A percentile compares a stretch with the other conserved stretches of the same genome.
Evolutionary conservation across 1,284 basidiomycete species (phyloP).

Genomic region (Microstroma glucosiphilum): DNA sequence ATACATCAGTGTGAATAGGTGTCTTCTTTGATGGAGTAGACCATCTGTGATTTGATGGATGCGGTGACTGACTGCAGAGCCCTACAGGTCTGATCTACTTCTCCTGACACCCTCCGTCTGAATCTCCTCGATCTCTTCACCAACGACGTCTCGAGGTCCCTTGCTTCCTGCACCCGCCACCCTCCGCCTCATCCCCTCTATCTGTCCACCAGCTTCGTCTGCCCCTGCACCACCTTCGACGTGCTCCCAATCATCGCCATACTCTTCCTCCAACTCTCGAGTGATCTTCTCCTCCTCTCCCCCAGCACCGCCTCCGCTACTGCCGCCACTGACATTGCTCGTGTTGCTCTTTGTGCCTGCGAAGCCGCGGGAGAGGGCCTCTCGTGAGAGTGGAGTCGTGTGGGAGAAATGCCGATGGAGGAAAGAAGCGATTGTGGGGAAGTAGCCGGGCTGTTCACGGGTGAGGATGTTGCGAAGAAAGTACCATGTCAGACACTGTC

Average conservation of each 20-base stretch:
- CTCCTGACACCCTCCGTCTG: slow-evolving; percentile 1
- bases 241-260: neutral
- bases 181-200: too few relatives aligned
- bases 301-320: neutral
- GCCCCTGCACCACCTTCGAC: slow-evolving; percentile 12
- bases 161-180: neutral
- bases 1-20: too few relatives aligned
- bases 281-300: neutral
- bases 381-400: slow-evolving; percentile 20
- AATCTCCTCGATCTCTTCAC: neutral
- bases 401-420: slow-evolving; percentile 15
- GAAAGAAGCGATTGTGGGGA: slow-evolving; percentile 40
- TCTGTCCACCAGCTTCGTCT: neutral
- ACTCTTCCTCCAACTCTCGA: neutral
- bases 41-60: too few relatives aligned
- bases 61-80: too few relatives aligned
- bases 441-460: slow-evolving; percentile 28
- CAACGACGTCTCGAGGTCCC: neutral
- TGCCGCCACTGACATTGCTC: neutral
- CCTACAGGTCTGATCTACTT: too few relatives aligned
- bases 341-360: slow-evolving; percentile 1
- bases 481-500: too few relatives aligned
- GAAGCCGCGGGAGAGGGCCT: neutral
- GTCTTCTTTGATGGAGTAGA: too few relatives aligned
- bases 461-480: neutral